Evolutionary conservation across 2,329 filamentous ascomycete species (phyloP), one percentile per base, ranked within the genome.

Genomic region (Pseudogymnoascus pannorum): DNA sequence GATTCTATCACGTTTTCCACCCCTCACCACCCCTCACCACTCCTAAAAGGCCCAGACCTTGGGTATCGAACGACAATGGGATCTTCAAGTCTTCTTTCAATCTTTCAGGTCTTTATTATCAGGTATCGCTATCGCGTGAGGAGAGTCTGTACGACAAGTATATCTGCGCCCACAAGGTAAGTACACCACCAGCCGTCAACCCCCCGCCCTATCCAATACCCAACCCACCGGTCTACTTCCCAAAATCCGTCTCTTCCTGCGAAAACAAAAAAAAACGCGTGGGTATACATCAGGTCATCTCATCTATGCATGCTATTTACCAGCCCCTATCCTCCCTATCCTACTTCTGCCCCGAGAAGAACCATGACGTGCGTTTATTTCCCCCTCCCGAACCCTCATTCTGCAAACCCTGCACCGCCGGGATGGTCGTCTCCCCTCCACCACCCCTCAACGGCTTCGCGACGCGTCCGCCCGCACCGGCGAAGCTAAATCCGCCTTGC

Each of bases 401-500:
- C 75, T 86, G 81, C 64, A 87, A 75, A 68, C 76, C 81, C 66
- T 8, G 66, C 70, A 42, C 58, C 66, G 57, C 63, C 68, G 29
- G 65, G 62, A 29, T 67, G 76, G 20, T 75, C 71, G 14, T 76
- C 60, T 75, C 76, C 57, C 78, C 81, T 58, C 84, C 84, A 65
- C 85, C 85, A 59, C 86, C 86, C 62, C 86, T 81, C 38, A 88
- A 79, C 16, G 86, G 86, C 75, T 88, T 88, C 60, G 86, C 86
- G 68, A 88, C 88, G 67, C 86, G 79, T 75, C 84, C 87, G 62
- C 85, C 85, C 3, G 80, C 81, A 60, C 77, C 79, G 65, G 78
- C 76, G 68, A 88, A 95, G 76, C 82, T 91, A 74, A 95, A 93
- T 70, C 85, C 85, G 58, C 82, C 84, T 64, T 81, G 75, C 64